Evolutionary conservation across 2,329 filamentous ascomycete species (phyloP), one percentile per base, ranked within the genome.

Genomic region (Acarospora socialis): DNA sequence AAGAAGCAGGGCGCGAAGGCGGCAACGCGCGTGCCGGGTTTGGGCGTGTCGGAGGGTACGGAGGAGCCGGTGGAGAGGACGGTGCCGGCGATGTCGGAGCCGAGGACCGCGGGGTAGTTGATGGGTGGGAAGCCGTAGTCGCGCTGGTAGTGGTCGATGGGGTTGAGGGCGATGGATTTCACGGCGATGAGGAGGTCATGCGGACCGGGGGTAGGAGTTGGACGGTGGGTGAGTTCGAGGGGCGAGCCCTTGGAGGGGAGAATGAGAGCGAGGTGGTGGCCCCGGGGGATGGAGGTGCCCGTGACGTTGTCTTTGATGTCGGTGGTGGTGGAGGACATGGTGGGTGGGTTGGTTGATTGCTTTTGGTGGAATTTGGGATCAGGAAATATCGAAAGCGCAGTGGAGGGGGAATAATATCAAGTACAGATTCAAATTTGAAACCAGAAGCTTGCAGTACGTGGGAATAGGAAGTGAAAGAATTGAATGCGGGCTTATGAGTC

Each of bases 141-240:
- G n/a, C 59, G 61, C 49, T 61, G 57, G 27, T 49, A 27, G 30
- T 13, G 35, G 35, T 68, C 65, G 30, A 61, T 52, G 2, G 63
- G 63, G 37, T 68, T 68, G 21, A 68, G 46, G 9, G 62, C 63
- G 4, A 66, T 45, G 3, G 63, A 59, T 30, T 61, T 60, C 41
- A 66, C 56, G 1, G 46, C 55, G 33, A 68, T 48, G 15, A 67
- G 61, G 31, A 68, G 48, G 25, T 68, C 63, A 18, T 43, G 44
- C 12, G 59, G 57, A 0, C 61, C 60, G 24, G 63, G 59, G 5
- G 55, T 56, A 3, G 60, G 63, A 0, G 62, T 66, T 1, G 47
- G 38, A 3, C 60, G 58, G 8, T 46, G 16, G 34, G 50, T 51
- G 23, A 64, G 9, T 34, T 52, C 28, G 17, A 64, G 55, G 9